Percentiles rank a stretch among this genome's conserved stretches.
Evolutionary conservation across 2,329 filamentous ascomycete species (phyloP).

Genomic region (Tolypocladium album): DNA sequence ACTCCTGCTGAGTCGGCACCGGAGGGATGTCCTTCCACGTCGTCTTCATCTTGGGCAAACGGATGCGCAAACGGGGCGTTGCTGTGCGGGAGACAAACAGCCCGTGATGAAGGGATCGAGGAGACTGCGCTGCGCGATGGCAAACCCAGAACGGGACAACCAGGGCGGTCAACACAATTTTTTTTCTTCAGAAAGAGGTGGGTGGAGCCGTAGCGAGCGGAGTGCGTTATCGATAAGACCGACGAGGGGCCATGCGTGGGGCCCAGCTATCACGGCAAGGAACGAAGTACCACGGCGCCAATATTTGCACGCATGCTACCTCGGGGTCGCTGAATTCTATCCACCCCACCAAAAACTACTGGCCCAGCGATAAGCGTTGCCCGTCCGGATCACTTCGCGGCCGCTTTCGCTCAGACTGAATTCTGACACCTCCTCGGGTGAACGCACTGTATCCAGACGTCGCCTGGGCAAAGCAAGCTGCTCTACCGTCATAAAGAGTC

Average conservation of each 20-base stretch:
- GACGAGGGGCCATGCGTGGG: background rate
- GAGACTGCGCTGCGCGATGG: conserved; percentile 7
- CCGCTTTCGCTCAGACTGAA: background rate
- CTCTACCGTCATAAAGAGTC: background rate
- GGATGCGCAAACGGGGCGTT: conserved; percentile 4
- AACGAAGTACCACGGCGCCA: background rate
- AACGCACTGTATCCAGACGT: background rate
- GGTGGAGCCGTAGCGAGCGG: conserved; percentile 10
- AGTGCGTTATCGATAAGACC: conserved; percentile 14
- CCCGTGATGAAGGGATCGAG: conserved; percentile 4
- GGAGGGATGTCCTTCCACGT: conserved; percentile 72
- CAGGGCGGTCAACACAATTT: conserved; percentile 20
- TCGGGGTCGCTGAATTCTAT: background rate
- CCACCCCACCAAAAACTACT: conserved; percentile 7
- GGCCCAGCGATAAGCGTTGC: no score
- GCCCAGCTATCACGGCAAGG: no score
- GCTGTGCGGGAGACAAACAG: background rate
- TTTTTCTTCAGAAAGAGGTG: conserved; percentile 12
- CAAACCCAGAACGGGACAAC: conserved; percentile 9
- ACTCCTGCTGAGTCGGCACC: conserved; percentile 87
- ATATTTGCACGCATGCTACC: background rate
- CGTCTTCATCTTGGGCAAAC: conserved; percentile 42
- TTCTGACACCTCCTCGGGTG: background rate
- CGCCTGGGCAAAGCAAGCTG: background rate
- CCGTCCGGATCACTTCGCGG: background rate